These are phyloP conservation scores for Rugosomyces carneus DNA, from an alignment of 1,284 basidiomycete species.

Conservation along the genomic window DNA sequence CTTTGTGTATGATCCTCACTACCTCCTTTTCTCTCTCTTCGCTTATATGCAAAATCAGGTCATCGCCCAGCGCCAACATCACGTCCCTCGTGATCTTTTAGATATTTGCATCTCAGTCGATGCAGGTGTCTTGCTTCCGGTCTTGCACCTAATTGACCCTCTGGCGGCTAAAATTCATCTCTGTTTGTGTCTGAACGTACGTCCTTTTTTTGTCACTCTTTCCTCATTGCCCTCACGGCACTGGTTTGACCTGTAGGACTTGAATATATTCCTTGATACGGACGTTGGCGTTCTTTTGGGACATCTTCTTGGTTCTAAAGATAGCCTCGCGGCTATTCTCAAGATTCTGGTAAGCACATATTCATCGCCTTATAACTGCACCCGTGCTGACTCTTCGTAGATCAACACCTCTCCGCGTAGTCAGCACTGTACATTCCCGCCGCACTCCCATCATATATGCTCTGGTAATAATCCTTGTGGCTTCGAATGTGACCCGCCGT, in stretches of 20 bases:
- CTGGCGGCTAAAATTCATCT: constrained; percentile 20
- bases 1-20: too few relatives aligned
- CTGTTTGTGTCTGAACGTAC: constrained; percentile 21
- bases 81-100: constrained; percentile 25
- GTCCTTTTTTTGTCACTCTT: constrained; percentile 15
- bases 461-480: constrained; percentile 29
- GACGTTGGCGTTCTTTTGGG: constrained; percentile 25
- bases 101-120: constrained; percentile 31
- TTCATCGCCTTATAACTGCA: too few relatives aligned
- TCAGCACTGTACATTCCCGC: constrained; percentile 27
- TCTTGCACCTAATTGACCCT: constrained; percentile 24
- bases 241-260: constrained; percentile 25
- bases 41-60: too few relatives aligned
- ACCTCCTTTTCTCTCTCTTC: too few relatives aligned
- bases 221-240: not conserved
- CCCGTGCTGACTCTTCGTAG: too few relatives aligned
- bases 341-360: constrained; percentile 16
- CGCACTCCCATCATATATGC: constrained; percentile 29
- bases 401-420: constrained; percentile 22
- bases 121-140: constrained; percentile 23
- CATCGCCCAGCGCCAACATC: constrained; percentile 15
- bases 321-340: constrained; percentile 11
- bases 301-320: constrained; percentile 16
- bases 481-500: constrained; percentile 28
- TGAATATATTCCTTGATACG: constrained; percentile 31